phyloP scores from a whole-genome alignment of 768 basidiomycete genomes.

The Calocera viscosa region DNA sequence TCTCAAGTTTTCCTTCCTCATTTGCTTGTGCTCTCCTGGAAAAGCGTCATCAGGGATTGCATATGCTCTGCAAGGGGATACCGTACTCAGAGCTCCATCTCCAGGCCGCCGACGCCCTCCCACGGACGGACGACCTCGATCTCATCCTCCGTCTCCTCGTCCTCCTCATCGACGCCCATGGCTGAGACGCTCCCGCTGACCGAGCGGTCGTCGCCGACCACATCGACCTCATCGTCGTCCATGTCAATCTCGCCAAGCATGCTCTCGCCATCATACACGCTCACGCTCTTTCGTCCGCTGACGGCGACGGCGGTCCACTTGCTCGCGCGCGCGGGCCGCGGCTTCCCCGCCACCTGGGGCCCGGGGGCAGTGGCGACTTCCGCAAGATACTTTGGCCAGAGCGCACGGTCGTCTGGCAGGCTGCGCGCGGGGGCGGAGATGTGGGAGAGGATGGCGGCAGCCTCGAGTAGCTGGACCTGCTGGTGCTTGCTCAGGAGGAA shows the following conservation, averaged over 20 bases:
- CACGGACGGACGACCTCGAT: neutral
- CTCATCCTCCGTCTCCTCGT: conserved; percentile 5
- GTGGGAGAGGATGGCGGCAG: conserved; percentile 89
- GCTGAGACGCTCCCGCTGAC: neutral
- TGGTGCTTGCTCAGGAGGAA: conserved; percentile 90
- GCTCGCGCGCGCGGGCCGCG: neutral
- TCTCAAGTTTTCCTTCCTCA: neutral
- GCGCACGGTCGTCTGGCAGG: conserved; percentile 82
- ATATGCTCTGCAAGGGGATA: neutral
- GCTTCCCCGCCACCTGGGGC: neutral
- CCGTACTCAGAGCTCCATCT: conserved; percentile 6
- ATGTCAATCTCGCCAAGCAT: neutral
- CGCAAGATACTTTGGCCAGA: conserved; percentile 78
- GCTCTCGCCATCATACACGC: neutral
- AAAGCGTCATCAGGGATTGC: neutral
- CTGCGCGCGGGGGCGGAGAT: conserved; percentile 60
- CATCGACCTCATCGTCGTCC: neutral
- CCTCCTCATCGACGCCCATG: neutral
- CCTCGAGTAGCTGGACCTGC: conserved; percentile 93
- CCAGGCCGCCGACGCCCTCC: neutral
- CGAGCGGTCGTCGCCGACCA: neutral
- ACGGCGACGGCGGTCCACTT: neutral
- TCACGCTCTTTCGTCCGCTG: neutral
- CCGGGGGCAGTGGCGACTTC: neutral
- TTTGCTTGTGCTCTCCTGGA: neutral